Conservation (phyloP, 176 grass and related monocot species). For the Lolium perenne region DNA sequence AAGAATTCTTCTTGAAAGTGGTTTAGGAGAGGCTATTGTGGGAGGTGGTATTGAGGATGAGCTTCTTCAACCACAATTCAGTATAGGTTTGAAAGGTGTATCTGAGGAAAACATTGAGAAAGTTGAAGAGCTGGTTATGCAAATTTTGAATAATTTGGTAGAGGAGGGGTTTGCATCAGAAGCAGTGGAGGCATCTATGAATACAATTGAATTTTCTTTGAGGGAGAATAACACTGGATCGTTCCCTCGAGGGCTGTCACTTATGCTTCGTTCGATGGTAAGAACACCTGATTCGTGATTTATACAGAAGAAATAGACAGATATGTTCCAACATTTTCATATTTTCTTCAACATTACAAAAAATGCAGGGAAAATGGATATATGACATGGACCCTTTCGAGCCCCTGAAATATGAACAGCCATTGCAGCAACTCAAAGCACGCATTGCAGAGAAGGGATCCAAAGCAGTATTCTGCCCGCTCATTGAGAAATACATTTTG, state of each 20-base stretch:
- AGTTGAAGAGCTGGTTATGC: slow-evolving; percentile 86
- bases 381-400: slow-evolving; percentile 99
- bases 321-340: slow-evolving; percentile 39
- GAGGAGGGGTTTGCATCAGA: slow-evolving; percentile 91
- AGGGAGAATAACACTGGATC: slow-evolving; percentile 97
- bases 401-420: slow-evolving; percentile 93
- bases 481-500: slow-evolving; percentile 86
- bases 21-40: slow-evolving; percentile 86
- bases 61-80: slow-evolving; percentile 93
- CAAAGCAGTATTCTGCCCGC: slow-evolving; percentile 89
- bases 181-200: slow-evolving; percentile 96
- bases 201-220: slow-evolving; percentile 94
- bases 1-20: slow-evolving; percentile 89
- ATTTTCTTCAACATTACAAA: slow-evolving; percentile 38
- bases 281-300: slow-evolving; percentile 27
- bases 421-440: slow-evolving; percentile 89
- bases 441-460: slow-evolving; percentile 80
- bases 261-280: slow-evolving; percentile 99
- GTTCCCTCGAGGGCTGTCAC: slow-evolving; percentile 90
- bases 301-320: background rate
- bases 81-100: slow-evolving; percentile 93
- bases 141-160: slow-evolving; percentile 72
- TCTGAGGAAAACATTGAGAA: slow-evolving; percentile 78
- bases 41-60: slow-evolving; percentile 98
- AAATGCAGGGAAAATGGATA: slow-evolving; percentile 93